phyloP scores from a whole-genome alignment of 2,329 filamentous ascomycete species.

The Pseudogymnoascus sp. region DNA sequence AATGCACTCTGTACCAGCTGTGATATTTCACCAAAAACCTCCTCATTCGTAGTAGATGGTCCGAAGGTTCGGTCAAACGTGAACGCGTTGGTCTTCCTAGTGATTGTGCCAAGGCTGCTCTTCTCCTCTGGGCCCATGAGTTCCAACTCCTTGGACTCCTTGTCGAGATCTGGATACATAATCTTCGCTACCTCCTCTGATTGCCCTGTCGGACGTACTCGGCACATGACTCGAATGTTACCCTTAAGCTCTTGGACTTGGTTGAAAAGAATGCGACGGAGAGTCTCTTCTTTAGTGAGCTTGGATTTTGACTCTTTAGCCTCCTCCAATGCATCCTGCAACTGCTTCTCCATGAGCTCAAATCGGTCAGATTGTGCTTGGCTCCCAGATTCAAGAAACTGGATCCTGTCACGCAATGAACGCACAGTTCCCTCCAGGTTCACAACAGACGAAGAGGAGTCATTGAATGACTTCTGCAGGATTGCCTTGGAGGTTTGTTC shows the following conservation, averaged over 20 bases:
- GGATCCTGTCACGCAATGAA: constrained; percentile 70
- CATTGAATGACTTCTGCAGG: constrained; percentile 42
- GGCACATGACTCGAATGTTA: constrained; percentile 97
- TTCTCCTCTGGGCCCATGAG: constrained; percentile 76
- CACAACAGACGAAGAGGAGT: constrained; percentile 51
- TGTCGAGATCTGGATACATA: constrained; percentile 67
- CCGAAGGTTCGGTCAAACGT: constrained; percentile 90
- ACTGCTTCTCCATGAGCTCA: constrained; percentile 67
- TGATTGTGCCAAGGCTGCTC: constrained; percentile 67
- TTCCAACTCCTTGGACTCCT: constrained; percentile 80
- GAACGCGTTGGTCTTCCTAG: constrained; percentile 74
- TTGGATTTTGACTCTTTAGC: constrained; percentile 69
- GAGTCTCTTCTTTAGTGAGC: constrained; percentile 81
- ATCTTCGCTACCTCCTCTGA: constrained; percentile 62
- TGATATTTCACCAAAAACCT: constrained; percentile 93
- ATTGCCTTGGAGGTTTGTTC: constrained; percentile 45
- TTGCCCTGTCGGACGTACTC: constrained; percentile 72
- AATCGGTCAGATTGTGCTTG: constrained; percentile 84
- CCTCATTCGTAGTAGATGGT: constrained; percentile 65
- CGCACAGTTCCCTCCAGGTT: constrained; percentile 67
- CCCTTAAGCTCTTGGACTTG: constrained; percentile 96
- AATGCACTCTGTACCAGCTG: constrained; percentile 93
- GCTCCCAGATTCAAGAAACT: constrained; percentile 82
- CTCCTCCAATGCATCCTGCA: constrained; percentile 66
- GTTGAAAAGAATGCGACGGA: constrained; percentile 88